phyloP scores from a whole-genome alignment of 140 eudicot genomes.

The Stevia rebaudiana region DNA sequence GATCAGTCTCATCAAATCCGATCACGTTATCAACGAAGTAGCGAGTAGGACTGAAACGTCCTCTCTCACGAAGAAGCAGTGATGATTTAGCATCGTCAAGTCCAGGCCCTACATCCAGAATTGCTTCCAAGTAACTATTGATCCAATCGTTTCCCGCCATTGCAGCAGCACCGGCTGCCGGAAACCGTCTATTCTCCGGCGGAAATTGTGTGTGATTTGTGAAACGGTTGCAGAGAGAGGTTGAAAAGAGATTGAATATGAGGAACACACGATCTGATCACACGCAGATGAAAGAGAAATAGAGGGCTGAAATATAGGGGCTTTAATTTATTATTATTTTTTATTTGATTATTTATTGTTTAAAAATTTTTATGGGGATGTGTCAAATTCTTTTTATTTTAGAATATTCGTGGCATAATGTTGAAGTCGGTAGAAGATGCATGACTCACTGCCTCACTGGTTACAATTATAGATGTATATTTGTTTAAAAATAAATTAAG shows the following conservation, averaged over 20 bases:
- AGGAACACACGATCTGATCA: conserved; percentile 32
- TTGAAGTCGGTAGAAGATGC: background rate
- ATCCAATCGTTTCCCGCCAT: conserved; percentile 99
- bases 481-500: too few species aligned
- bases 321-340: background rate
- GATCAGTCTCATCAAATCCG: conserved; percentile 98
- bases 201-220: background rate
- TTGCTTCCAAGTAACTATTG: conserved; percentile 94
- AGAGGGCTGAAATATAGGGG: conserved; percentile 29
- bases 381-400: background rate
- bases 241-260: conserved; percentile 1
- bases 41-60: conserved; percentile 90
- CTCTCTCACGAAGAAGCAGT: conserved; percentile 79
- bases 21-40: conserved; percentile 96
- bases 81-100: conserved; percentile 76
- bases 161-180: background rate
- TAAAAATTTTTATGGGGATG: background rate
- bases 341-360: background rate
- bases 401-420: background rate
- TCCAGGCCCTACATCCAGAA: conserved; percentile 87
- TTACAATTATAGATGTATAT: too few species aligned
- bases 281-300: conserved; percentile 31
- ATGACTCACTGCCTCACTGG: background rate
- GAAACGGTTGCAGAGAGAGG: background rate
- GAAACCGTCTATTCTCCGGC: background rate